Evolutionary conservation across 805 yeast species (phyloP), one percentile per base, ranked within the genome.

Genomic region (Metschnikowia koreensis): DNA sequence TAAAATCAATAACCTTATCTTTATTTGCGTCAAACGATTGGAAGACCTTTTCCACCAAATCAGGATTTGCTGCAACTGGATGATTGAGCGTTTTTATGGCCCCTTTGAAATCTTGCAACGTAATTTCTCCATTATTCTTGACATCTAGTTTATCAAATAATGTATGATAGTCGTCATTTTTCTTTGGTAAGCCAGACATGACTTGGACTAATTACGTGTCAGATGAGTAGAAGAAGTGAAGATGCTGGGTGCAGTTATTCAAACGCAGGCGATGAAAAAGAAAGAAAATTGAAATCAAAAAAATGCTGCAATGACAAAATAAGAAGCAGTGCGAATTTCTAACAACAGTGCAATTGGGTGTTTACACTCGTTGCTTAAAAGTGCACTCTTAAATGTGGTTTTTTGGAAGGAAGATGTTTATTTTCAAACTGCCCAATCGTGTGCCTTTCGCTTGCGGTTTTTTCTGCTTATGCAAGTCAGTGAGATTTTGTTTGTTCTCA

Each of bases 61-160:
- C 83, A 6, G 80, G 79, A 27, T 82, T 81, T 51, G 81, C 75
- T 46, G 81, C 80, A 22, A 87, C 69, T 1, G 93, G 96, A 65
- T 87, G 91, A 50, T 84, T 76, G 38, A 77, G 61, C 27, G 66
- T 55, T 50, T 69, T 66, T 50, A 81, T 65, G 7, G 83, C 83
- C 36, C 66, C 60, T 48, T 72, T 71, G 62, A 81, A 80, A 49
- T 80, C 83, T 37, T 67, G 65, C 7, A 79, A 63, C 1, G 81
- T 74, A 48, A 82, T 71, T 52, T 71, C 74, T 1, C 86, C 86
- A n/a, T 67, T 65, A 22, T 73, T 66, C 26, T 69, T 58, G 10
- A 71, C 59, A 55, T 75, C 79, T 43, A 74, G 62, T 47, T 67
- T 62, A 15, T 67, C 60, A 57, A 74, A 75, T 17, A 75, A 56